Evolutionary conservation across 2,329 filamentous ascomycete genomes (phyloP).

Genomic region (Trichoderma koningiopsis): DNA sequence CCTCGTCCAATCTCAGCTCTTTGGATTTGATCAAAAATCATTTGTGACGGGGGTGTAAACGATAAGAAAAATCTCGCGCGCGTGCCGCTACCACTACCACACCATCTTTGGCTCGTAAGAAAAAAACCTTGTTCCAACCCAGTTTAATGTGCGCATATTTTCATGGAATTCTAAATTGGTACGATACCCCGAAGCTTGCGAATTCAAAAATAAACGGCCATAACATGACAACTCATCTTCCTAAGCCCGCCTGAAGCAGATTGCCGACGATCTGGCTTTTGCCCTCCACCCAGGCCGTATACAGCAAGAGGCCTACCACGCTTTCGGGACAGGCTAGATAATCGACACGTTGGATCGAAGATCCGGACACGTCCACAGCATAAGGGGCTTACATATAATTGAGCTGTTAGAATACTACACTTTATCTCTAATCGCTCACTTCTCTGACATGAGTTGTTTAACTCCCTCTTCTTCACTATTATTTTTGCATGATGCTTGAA

Average conservation of each 20-base stretch:
- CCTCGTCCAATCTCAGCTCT: neutral
- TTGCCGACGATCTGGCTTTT: slow-evolving; percentile 10
- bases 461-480: neutral
- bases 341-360: neutral
- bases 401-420: neutral
- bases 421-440: neutral
- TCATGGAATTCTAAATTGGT: neutral
- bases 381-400: neutral
- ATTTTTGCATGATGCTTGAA: neutral
- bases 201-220: neutral
- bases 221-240: neutral
- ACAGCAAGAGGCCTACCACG: neutral
- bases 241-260: neutral
- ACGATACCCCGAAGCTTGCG: neutral
- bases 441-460: neutral
- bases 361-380: neutral
- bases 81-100: neutral
- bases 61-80: neutral
- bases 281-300: neutral
- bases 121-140: neutral
- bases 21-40: neutral
- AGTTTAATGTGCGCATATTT: neutral
- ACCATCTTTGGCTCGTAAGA: neutral
- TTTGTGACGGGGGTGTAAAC: neutral
- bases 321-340: neutral